phyloP scores from a whole-genome alignment of 129 eudicot genomes.

The Apium graveolens region DNA sequence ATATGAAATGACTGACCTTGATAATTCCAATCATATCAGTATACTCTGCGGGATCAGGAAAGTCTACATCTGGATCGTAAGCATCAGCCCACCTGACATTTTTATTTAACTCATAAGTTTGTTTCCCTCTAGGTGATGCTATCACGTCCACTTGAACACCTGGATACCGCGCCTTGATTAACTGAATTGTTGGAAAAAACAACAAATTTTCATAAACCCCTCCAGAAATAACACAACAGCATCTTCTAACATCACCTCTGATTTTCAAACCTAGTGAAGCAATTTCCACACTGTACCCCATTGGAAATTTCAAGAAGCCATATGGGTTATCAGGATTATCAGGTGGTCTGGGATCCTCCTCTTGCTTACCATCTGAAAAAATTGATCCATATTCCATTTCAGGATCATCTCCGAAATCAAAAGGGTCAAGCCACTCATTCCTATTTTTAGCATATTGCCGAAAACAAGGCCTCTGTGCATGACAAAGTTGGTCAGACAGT shows the following conservation, averaged over 20 bases:
- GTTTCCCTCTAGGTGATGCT: conserved; percentile 72
- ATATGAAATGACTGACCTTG: conserved; percentile 47
- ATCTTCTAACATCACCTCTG: conserved; percentile 85
- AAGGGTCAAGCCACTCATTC: conserved; percentile 85
- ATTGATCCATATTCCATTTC: conserved; percentile 62
- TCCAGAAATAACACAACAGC: conserved; percentile 69
- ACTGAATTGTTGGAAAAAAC: conserved; percentile 78
- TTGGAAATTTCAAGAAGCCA: conserved; percentile 85
- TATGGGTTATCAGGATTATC: conserved; percentile 71
- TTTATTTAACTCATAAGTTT: conserved; percentile 73
- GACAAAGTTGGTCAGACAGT: conserved; percentile 19
- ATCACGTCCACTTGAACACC: conserved; percentile 82
- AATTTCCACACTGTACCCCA: conserved; percentile 62
- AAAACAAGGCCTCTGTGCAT: conserved; percentile 17
- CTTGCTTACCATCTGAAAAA: conserved; percentile 70
- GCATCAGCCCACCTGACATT: conserved; percentile 93
- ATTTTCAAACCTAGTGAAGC: conserved; percentile 68
- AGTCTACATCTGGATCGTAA: conserved; percentile 61
- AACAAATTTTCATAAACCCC: conserved; percentile 90
- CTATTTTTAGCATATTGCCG: conserved; percentile 58
- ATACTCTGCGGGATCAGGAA: conserved; percentile 71
- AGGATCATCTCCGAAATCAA: conserved; percentile 78
- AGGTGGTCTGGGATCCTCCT: conserved; percentile 85
- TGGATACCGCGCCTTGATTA: conserved; percentile 79
- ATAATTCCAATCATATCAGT: conserved; percentile 67